Evolutionary conservation across 2,329 filamentous ascomycete species (phyloP).

Genomic region (Fusarium napiforme): DNA sequence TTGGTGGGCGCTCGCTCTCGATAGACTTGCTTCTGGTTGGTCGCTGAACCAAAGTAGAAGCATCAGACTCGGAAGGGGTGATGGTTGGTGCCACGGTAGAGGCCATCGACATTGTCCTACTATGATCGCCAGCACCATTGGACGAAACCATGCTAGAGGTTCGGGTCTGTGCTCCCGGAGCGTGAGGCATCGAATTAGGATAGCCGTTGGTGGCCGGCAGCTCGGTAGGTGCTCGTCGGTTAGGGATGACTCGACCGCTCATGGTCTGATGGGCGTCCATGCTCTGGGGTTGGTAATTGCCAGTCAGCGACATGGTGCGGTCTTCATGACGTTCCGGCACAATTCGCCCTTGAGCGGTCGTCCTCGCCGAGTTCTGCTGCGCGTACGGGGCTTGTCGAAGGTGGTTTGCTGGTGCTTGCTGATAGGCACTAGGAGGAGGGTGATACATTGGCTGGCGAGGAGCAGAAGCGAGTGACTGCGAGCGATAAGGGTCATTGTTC

Average conservation of each 20-base stretch:
- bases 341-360: constrained; percentile 89
- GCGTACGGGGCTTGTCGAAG: constrained; percentile 81
- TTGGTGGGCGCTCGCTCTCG: constrained; percentile 66
- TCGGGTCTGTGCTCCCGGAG: constrained; percentile 65
- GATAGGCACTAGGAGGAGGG: constrained; percentile 69
- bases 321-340: constrained; percentile 94
- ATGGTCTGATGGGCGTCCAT: constrained; percentile 88
- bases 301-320: constrained; percentile 95
- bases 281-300: constrained; percentile 74
- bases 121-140: constrained; percentile 57
- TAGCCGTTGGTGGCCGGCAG: constrained; percentile 52
- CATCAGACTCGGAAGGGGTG: constrained; percentile 68
- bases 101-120: constrained; percentile 90
- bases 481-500: constrained; percentile 87
- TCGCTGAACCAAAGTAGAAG: constrained; percentile 61
- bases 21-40: constrained; percentile 68
- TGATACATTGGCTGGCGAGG: constrained; percentile 79
- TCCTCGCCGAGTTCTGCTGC: constrained; percentile 74
- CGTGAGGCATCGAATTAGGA: constrained; percentile 52
- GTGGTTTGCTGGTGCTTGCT: constrained; percentile 74
- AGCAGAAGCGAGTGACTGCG: constrained; percentile 88
- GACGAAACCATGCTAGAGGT: constrained; percentile 72
- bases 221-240: constrained; percentile 63
- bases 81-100: constrained; percentile 81
- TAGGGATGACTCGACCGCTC: constrained; percentile 91